Evolutionary conservation across 176 grass and related monocot genomes (phyloP), one percentile per base, ranked within the genome.

Genomic region (Hordeum vulgare): DNA sequence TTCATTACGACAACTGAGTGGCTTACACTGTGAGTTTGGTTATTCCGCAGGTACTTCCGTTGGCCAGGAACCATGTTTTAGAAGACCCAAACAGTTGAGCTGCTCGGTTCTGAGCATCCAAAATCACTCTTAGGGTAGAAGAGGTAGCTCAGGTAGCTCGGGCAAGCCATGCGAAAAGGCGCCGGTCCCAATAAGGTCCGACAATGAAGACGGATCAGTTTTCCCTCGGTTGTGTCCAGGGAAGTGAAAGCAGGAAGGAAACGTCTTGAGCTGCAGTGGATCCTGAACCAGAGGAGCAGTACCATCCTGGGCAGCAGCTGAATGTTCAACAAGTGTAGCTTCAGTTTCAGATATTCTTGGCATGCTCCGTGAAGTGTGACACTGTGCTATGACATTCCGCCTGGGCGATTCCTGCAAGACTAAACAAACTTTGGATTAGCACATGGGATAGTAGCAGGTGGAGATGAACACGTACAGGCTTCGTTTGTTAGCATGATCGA

Each of bases 141-240:
- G 53, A 97, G 92, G 34, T 94, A 94, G 89, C 82, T 94, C 92
- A 4, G 92, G 90, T 35, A 94, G 88, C 66, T 94, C 90, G 0
- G 95, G 95, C 33, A 97, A 80, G 79, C 93, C 95, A 64, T 97
- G 86, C 1, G 45, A 10, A 86, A 97, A 94, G 12, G 86, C 28
- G 25, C 29, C 57, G 1, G 10, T 5, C 12, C 90, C 95, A 66
- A 86, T 93, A 47, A 97, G 79, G 27, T 85, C 31, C 6, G 81
- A 93, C 23, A 97, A 14, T 3, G 33, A 89, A 47, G 78, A 59
- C 4, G 92, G 95, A 39, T 82, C 79, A 58, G 86, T 81, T 85
- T 90, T 94, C 56, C 92, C 85, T 53, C 90, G 89, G 47, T 91
- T 94, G 66, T 98, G 92, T 69, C 95, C 95, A n/a, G 95, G 92